Evolutionary conservation across 306 rosid species (phyloP), one percentile per base, ranked within the genome.

Genomic region (Delonix regia): DNA sequence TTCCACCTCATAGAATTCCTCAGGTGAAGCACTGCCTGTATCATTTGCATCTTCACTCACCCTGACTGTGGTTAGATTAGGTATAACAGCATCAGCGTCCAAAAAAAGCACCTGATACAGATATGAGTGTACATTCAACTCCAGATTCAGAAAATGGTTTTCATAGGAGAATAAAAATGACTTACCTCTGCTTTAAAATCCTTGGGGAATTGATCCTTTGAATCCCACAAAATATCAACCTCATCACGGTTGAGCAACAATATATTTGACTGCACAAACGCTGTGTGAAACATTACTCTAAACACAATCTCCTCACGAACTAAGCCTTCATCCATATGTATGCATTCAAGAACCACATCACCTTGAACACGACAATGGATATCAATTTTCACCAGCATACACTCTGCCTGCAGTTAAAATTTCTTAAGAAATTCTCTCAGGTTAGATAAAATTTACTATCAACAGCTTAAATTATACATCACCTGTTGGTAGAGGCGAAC

Each of bases 1-100:
- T 85, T 95, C 99, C 36, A 89, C 99, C 90, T 95, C 99, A 76
- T 87, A 95, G 86, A 95, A 95, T 74, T 95, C 98, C 73, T 95
- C 99, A 27, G 99, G 97, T 10, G 99, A 95, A 81, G 87, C 92
- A 85, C 82, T 80, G 79, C 88, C 99, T 12, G 84, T 24, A 78
- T 92, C 98, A 55, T 83, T 89, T 77, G 78, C 90, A 79, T 92
- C 93, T 84, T 74, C 89, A 74, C 81, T 85, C 56, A 71, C 93
- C 47, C 63, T 75, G 63, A 83, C 91, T 81, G 91, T 77, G 85
- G 94, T 70, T 88, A 90, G 85, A 89, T 83, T 57, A 85, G 97
- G 97, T 80, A 90, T 82, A 83, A 86, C 88, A 76, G 97, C 93
- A 87, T 89, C 95, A 86, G 96, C 94, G 36, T 95, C 97, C 99